Percentiles rank a stretch among this genome's conserved stretches.
phyloP scores from a whole-genome alignment of 306 rosid genomes.

The Senna tora region DNA sequence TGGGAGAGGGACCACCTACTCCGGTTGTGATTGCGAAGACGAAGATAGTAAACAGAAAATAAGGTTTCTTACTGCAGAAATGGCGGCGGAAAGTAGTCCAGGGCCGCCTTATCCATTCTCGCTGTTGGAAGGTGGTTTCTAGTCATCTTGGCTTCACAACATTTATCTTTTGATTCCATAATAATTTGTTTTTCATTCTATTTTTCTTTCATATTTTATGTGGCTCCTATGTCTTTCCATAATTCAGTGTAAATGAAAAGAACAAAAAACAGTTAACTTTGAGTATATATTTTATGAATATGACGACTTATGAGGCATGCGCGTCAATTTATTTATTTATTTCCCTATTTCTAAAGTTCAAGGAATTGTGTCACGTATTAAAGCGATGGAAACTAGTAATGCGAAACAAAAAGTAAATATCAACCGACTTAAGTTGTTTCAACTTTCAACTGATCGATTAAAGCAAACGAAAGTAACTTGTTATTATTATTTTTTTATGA shows the following conservation, averaged over 20 bases:
- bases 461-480: no score
- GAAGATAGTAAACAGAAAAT: constrained; percentile 32
- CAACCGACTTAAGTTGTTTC: no score
- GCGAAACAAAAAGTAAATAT: no score
- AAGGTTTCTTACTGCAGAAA: constrained; percentile 55
- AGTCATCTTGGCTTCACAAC: constrained; percentile 33
- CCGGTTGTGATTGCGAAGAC: no score
- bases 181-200: constrained; percentile 30
- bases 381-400: no score
- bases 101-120: constrained; percentile 96
- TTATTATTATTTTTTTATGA: no score
- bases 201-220: not conserved
- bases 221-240: not conserved
- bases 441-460: no score
- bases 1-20: constrained; percentile 22
- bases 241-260: not conserved
- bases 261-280: no score
- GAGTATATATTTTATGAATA: not conserved
- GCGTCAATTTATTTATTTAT: no score
- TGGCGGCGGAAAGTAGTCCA: constrained; percentile 54
- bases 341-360: no score
- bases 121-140: constrained; percentile 74
- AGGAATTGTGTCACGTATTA: no score
- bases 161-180: constrained; percentile 45
- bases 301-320: no score